A percentile compares a stretch with the other conserved stretches of the same genome.
These are phyloP conservation scores for Diddensiella transvaalensis DNA, from an alignment of 805 yeast species.

Conservation along the genomic window DNA sequence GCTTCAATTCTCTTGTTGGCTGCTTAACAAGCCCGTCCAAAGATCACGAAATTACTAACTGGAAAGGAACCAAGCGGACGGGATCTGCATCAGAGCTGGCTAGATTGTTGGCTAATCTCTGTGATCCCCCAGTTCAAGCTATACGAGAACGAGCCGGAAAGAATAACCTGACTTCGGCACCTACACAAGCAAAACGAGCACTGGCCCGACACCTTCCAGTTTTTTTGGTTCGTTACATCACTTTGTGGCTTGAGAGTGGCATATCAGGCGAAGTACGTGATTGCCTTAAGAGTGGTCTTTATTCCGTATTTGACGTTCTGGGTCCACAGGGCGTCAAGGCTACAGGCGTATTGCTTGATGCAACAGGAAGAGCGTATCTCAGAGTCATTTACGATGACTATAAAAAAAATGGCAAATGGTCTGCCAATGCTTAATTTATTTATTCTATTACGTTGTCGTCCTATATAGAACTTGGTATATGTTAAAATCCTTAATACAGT, in stretches of 20 bases:
- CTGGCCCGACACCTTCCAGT: conserved; percentile 63
- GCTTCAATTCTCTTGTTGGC: conserved; percentile 50
- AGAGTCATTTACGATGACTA: conserved; percentile 68
- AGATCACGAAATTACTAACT: conserved; percentile 5
- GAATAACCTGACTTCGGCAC: conserved; percentile 49
- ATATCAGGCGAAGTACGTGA: conserved; percentile 47
- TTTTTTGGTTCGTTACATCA: conserved; percentile 56
- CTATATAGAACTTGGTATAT: neutral
- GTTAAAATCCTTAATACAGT: neutral
- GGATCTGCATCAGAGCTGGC: conserved; percentile 48
- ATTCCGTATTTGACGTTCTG: conserved; percentile 61
- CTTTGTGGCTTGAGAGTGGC: conserved; percentile 47
- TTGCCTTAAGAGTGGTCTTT: conserved; percentile 53
- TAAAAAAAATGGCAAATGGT: conserved; percentile 79
- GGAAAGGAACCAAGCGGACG: neutral
- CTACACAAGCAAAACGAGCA: conserved; percentile 52
- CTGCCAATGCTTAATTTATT: neutral
- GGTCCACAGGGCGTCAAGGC: conserved; percentile 62
- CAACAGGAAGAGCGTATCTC: conserved; percentile 64
- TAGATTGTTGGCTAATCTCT: conserved; percentile 61
- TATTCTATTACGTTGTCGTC: too few relatives aligned
- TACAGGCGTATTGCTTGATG: conserved; percentile 63
- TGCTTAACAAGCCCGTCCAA: conserved; percentile 35
- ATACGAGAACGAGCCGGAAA: conserved; percentile 30
- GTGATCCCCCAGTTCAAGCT: conserved; percentile 59